Evolutionary conservation across 805 yeast genomes (phyloP), one percentile per base, ranked within the genome.

Genomic region (Myxozyma lipomycoides): DNA sequence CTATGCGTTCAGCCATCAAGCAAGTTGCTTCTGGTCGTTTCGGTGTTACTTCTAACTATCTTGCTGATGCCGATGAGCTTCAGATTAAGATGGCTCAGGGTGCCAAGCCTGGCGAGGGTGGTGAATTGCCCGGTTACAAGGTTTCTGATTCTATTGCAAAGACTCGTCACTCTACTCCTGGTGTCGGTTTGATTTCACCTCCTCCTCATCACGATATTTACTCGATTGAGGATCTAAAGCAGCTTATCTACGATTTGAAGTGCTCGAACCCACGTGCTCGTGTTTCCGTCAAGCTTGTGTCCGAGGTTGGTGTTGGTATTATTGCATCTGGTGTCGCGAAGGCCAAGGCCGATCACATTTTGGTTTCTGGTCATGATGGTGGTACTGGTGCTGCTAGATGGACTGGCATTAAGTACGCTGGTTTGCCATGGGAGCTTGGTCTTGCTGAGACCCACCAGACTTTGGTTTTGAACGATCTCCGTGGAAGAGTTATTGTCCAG

Each of bases 81-180:
- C 98, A 91, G 72, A 93, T 91, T 70, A 91, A 91, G 74, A 89
- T 91, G 90, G 98, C 98, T 7, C 98, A 91, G 73, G 98, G 98
- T 73, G 98, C 98, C 48, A 91, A 91, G 73, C 98, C 98, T 9
- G 98, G 98, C 74, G 98, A 93, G 76, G 98, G 98, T 77, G 98
- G 98, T 77, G 98, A 93, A 71, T 76, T 89, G 61, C 96, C 96
- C 34, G 96, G 95, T 52, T 85, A 86, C 73, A 91, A 91, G 72
- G 98, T 91, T 43, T 79, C 91, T 24, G 80, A 76, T 52, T 79
- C 79, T 43, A 91, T 91, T 73, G 98, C 95, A 43, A 87, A 85
- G 71, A 90, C 97, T 6, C 82, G 98, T 72, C 96, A 90, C 70
- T 89, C 97, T 0, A 91, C 98, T 28, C 87, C 95, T 28, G 95